Base-by-base conservation (phyloP, 371 early-diverging fungal species). In the Apophysomyces ossiformis region DNA sequence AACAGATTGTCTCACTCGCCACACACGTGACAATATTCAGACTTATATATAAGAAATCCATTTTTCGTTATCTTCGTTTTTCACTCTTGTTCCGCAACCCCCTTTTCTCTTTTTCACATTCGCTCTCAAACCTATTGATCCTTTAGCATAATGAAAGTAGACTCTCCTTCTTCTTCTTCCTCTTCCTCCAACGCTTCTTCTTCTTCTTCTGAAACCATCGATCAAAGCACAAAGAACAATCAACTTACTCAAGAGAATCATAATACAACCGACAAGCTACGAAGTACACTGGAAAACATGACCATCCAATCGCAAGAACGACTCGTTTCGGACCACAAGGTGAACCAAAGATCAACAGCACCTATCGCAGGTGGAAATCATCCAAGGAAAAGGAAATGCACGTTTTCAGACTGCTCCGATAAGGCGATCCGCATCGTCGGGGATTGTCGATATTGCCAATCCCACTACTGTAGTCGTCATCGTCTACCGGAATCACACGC, bases 221-320 rank as follows among this genome's bases (percentile, higher is more conserved):
- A 93, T 58, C 91, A 93, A 72, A 93, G 95, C 71, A 96, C 96
- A 86, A 65, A 26, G 32, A 26, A 26, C 32, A 26, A 72, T 57
- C 95, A 95, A 87, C 95, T 96, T 18, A 1, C 21, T 69, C 95
- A 96, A 81, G 95, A 95, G 83, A 95, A 95, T 85, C 95, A 95
- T 18, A 16, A 32, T 21, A 50, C 16, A 7, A 18, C 54, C 1
- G 54, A 50, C 0, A 16, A 50, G 21, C 16, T 50, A 50, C 54
- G 54, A 50, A 16, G 54, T 21, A 50, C 54, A 21, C 9, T 50
- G 16, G 54, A 35, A 38, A 37, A 58, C 37, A 7, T 39, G 37
- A 58, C 41, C 32, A n/a, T 58, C 7, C 58, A 38, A 39, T 26
- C 32, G 32, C 32, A 9, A 36, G 41, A 37, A 9, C 13, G 4